Conservation (phyloP, 1,139 yeast species). For the Waltiozyma solani region DNA sequence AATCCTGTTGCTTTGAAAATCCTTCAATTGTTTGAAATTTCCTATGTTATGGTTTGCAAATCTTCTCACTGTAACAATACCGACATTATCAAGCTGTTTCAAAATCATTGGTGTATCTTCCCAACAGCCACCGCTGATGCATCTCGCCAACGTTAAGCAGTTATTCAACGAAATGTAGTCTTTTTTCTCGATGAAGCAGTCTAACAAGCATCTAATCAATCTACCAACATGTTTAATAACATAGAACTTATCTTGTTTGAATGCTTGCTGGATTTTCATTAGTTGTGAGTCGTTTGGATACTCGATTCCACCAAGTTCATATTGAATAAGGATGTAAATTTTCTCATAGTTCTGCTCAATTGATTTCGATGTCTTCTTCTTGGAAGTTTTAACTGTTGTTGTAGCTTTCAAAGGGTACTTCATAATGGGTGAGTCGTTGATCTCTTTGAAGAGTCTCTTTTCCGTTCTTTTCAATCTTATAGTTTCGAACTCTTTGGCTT, state of each 20-base stretch:
- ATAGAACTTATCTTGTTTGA: conserved; percentile 31
- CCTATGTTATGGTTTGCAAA: conserved; percentile 26
- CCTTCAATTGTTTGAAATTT: conserved; percentile 22
- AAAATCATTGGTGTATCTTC: conserved; percentile 33
- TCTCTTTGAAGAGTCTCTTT: conserved; percentile 30
- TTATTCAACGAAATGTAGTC: conserved; percentile 31
- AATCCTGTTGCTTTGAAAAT: conserved; percentile 23
- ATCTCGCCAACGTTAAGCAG: conserved; percentile 27
- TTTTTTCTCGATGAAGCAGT: conserved; percentile 28
- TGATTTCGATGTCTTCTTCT: conserved; percentile 8
- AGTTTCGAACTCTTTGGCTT: conserved; percentile 30
- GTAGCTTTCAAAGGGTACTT: conserved; percentile 18
- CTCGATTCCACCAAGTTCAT: conserved; percentile 37
- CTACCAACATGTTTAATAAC: conserved; percentile 32
- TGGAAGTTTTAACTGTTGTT: conserved; percentile 10
- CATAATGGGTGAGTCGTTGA: conserved; percentile 28
- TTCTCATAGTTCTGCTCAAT: conserved; percentile 24
- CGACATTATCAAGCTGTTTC: conserved; percentile 35
- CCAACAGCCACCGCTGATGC: conserved; percentile 37
- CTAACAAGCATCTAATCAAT: conserved; percentile 32
- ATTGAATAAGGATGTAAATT: conserved; percentile 30
- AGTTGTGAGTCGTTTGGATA: conserved; percentile 33
- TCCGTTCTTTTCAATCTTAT: conserved; percentile 33
- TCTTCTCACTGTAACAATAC: conserved; percentile 28
- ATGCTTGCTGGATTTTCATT: conserved; percentile 25